Conservation (phyloP, 2,329 filamentous ascomycete genomes). For the Fusarium nelsonii region DNA sequence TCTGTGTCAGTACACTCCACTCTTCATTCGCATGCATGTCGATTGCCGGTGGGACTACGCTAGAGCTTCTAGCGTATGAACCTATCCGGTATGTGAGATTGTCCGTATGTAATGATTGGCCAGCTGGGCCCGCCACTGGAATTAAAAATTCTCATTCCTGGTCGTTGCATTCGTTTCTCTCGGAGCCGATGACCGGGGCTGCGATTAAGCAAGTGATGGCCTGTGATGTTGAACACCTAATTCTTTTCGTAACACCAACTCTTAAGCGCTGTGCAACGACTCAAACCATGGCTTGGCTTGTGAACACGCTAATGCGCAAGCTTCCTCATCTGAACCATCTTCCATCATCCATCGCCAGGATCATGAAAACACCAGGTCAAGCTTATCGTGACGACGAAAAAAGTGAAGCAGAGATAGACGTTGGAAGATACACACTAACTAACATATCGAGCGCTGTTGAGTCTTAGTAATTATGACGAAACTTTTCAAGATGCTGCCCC, state of each 20-base stretch:
- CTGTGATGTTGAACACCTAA: slow-evolving; percentile 10
- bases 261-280: slow-evolving; percentile 22
- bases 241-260: slow-evolving; percentile 42
- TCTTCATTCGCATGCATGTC: slow-evolving; percentile 26
- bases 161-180: slow-evolving; percentile 19
- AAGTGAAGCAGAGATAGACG: background rate
- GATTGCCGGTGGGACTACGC: slow-evolving; percentile 39
- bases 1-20: slow-evolving; percentile 14
- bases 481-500: background rate
- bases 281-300: slow-evolving; percentile 19
- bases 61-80: slow-evolving; percentile 38
- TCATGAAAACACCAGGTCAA: background rate
- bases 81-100: slow-evolving; percentile 33
- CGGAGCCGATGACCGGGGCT: slow-evolving; percentile 46
- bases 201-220: slow-evolving; percentile 6
- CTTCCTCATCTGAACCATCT: background rate
- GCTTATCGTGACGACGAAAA: background rate
- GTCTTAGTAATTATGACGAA: background rate
- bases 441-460: background rate
- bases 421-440: background rate
- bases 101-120: slow-evolving; percentile 39
- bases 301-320: slow-evolving; percentile 10
- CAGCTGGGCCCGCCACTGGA: slow-evolving; percentile 34
- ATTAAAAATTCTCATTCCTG: slow-evolving; percentile 42
- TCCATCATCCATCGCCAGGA: background rate